phyloP scores from a whole-genome alignment of 805 yeast species.

The Pichia nakasei region DNA sequence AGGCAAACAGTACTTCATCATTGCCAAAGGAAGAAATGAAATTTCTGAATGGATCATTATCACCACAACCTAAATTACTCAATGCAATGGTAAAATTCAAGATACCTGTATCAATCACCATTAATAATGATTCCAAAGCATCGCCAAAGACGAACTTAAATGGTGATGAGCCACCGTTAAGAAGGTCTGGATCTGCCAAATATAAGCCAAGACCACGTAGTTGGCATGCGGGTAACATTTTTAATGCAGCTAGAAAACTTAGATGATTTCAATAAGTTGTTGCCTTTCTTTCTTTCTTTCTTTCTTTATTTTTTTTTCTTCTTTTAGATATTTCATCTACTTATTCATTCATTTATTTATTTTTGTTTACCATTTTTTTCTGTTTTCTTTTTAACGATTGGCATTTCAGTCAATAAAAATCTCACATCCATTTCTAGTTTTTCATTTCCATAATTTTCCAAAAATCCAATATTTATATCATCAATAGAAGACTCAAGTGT shows the following conservation, averaged over 20 bases:
- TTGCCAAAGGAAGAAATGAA: background rate
- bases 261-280: background rate
- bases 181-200: constrained; percentile 1
- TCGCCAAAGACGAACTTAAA: background rate
- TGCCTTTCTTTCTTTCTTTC: background rate
- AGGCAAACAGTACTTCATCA: background rate
- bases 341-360: background rate
- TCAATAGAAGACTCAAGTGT: constrained; percentile 16
- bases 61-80: background rate
- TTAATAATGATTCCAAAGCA: background rate
- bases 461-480: constrained; percentile 19
- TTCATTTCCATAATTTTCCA: constrained; percentile 11
- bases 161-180: background rate
- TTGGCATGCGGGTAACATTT: constrained; percentile 8
- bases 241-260: constrained; percentile 6
- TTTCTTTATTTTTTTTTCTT: too few relatives aligned
- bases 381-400: constrained; percentile 25
- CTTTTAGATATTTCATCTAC: background rate
- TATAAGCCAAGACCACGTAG: constrained; percentile 7
- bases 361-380: background rate
- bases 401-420: constrained; percentile 38
- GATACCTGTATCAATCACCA: constrained; percentile 1
- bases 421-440: constrained; percentile 27
- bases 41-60: background rate
- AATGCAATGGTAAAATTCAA: constrained; percentile 1